Percentiles rank a stretch among this genome's conserved stretches.
phyloP scores from a whole-genome alignment of 1,139 yeast species.

The Geotrichum citri-aurantii region DNA sequence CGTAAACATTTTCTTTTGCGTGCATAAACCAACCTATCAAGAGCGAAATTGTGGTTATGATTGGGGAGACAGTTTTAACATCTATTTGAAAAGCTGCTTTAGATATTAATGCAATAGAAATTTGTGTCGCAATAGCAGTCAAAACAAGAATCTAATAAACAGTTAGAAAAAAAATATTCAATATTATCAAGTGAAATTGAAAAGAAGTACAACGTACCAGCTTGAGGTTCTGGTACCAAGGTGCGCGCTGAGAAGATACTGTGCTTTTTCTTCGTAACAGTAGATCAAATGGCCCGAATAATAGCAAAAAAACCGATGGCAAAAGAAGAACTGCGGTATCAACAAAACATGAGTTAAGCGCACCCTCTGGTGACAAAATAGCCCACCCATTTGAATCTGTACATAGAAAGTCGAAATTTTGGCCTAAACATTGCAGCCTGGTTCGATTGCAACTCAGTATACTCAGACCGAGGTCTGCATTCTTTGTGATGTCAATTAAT shows the following conservation, averaged over 20 bases:
- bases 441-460: conserved; percentile 1
- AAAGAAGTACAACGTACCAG: conserved; percentile 28
- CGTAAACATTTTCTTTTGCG: conserved; percentile 62
- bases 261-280: conserved; percentile 9
- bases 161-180: conserved; percentile 17
- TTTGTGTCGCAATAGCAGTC: conserved; percentile 17
- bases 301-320: conserved; percentile 47
- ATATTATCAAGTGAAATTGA: conserved; percentile 33
- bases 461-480: neutral
- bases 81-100: conserved; percentile 33
- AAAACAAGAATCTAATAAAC: conserved; percentile 25
- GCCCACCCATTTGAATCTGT: conserved; percentile 61
- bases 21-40: conserved; percentile 52
- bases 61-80: conserved; percentile 40
- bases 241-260: conserved; percentile 29
- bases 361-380: conserved; percentile 52
- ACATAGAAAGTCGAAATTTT: conserved; percentile 30
- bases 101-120: conserved; percentile 16
- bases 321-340: conserved; percentile 57
- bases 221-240: conserved; percentile 37
- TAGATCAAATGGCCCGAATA: conserved; percentile 47
- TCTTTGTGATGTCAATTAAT: neutral
- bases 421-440: neutral
- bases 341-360: conserved; percentile 72
- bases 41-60: conserved; percentile 40